Conservation (phyloP, 768 basidiomycete species). For the Clitopilus passeckerianus region DNA sequence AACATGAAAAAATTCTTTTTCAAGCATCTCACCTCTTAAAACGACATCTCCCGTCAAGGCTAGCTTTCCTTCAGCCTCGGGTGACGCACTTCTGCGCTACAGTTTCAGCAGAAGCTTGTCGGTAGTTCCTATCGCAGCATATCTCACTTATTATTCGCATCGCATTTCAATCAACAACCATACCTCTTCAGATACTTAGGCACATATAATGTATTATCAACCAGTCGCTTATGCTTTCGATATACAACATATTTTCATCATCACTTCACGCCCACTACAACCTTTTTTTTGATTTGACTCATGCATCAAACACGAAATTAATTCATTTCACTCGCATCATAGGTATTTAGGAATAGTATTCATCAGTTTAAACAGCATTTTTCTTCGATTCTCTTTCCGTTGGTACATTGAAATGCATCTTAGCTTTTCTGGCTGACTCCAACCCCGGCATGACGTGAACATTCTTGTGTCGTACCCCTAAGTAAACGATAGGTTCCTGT, state of each 20-base stretch:
- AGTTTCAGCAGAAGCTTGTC: neutral
- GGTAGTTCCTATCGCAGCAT: neutral
- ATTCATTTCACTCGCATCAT: neutral
- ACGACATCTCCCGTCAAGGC: neutral
- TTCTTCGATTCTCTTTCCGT: neutral
- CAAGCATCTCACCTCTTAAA: neutral
- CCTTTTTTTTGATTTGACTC: neutral
- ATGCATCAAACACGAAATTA: neutral
- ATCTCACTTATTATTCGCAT: neutral
- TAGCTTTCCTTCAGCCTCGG: neutral
- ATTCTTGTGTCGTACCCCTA: neutral
- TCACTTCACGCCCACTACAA: neutral
- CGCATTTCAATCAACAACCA: neutral
- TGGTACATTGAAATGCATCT: neutral
- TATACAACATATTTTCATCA: neutral
- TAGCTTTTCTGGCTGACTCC: neutral
- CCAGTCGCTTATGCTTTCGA: neutral
- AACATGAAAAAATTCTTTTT: neutral
- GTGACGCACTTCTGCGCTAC: neutral
- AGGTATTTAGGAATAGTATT: neutral
- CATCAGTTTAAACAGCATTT: too few relatives aligned
- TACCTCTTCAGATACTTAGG: neutral
- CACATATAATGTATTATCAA: neutral
- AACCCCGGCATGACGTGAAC: neutral
- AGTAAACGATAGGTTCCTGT: too few relatives aligned